Evolutionary conservation across 768 basidiomycete species (phyloP).

Genomic region (Auricularia heimuer): DNA sequence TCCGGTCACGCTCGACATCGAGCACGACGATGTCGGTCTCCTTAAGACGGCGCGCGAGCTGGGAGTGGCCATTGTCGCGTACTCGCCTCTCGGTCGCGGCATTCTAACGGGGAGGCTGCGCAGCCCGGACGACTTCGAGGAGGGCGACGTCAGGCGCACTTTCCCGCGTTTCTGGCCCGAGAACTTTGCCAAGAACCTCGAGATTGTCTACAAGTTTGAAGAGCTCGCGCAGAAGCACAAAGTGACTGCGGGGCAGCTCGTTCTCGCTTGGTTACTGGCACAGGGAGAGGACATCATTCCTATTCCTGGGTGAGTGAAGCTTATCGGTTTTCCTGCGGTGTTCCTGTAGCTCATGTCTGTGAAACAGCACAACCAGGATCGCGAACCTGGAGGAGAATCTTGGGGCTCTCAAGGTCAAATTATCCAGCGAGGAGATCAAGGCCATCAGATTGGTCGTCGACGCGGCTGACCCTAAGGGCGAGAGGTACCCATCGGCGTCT

Average conservation of each 20-base stretch:
- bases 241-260: constrained; percentile 20
- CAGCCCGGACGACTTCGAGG: constrained; percentile 18
- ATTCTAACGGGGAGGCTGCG: constrained; percentile 23
- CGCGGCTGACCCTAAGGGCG: constrained; percentile 11
- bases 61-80: constrained; percentile 25
- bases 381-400: constrained; percentile 19
- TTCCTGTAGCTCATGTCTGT: background rate
- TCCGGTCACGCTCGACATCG: constrained; percentile 10
- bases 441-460: constrained; percentile 15
- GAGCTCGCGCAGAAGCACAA: constrained; percentile 22
- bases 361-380: constrained; percentile 5
- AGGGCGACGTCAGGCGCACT: constrained; percentile 19
- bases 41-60: constrained; percentile 19
- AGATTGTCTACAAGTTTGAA: constrained; percentile 24
- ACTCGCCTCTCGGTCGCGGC: constrained; percentile 28
- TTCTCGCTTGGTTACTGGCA: constrained; percentile 23
- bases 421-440: constrained; percentile 17
- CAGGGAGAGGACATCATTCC: constrained; percentile 19
- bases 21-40: constrained; percentile 16
- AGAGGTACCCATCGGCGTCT: constrained; percentile 5
- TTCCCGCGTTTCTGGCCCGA: constrained; percentile 24
- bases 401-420: constrained; percentile 14
- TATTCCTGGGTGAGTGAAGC: constrained; percentile 16
- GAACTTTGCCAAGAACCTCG: constrained; percentile 25
- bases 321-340: background rate